Base-by-base conservation (phyloP, 129 eudicot genomes). In the Heracleum sosnowskyi region DNA sequence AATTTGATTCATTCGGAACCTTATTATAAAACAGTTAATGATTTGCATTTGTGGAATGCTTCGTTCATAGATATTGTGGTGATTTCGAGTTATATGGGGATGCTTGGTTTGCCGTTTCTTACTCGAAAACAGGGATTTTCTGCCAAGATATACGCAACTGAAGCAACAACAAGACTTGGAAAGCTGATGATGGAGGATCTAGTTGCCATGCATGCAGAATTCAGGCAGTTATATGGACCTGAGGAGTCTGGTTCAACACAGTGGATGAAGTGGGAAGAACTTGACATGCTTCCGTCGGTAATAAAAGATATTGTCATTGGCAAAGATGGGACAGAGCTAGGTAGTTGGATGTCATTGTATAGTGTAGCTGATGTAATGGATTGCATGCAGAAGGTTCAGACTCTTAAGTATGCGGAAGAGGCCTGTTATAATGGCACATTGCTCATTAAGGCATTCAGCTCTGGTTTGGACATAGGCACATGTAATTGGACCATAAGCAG, bases 61-160 rank as follows among this genome's bases (percentile, higher is more conserved):
- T 84, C 97, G 17, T 83, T 86, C 55, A 87, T 91, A 80, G 94
- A 95, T 86, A 78, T 86, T 35, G 94, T 91, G 36, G 72, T 95
- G 78, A 91, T 95, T 55, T 88, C 96, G 16, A 88, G 88, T 81
- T 92, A 96, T 18, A 90, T 85, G 93, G 97, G 98, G 41, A 90
- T 95, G 96, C 85, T 95, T 64, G 98, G 98, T 20, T 82, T 91
- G 84, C 98, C 98, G 13, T 91, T 86, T 84, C 93, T 91, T 40
- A 94, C 96, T 47, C 84, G 97, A 63, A 7, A 77, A 16, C 12
- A 87, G 44, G 91, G 86, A 69, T 94, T 94, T 86, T 84, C 90
- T 2, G 98, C 98, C 34, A 89, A 91, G 98, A 86, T 95, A 84
- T 95, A 91, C 83, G 96, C 92, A 76, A 95, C 96, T 82, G 97